Evolutionary conservation across 2,329 filamentous ascomycete genomes (phyloP).

Genomic region (Trichoderma sp.): DNA sequence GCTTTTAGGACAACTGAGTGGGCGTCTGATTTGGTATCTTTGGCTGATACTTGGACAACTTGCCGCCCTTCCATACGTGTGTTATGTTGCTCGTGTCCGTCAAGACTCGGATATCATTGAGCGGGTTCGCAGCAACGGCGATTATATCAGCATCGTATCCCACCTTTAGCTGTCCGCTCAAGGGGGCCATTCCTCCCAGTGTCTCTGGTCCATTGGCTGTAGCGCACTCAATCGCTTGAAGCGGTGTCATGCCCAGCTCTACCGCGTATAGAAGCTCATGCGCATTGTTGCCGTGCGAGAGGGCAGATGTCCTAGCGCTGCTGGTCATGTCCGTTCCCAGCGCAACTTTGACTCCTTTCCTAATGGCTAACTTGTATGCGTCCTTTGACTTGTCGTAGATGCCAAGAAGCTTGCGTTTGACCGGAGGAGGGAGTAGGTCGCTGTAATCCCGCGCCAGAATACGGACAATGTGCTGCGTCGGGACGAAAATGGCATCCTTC

Average conservation of each 20-base stretch:
- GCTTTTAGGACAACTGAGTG: neutral
- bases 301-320: conserved; percentile 28
- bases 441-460: conserved; percentile 30
- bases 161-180: conserved; percentile 43
- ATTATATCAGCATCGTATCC: conserved; percentile 49
- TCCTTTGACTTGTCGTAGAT: conserved; percentile 37
- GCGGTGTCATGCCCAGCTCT: conserved; percentile 45
- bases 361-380: conserved; percentile 39
- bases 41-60: conserved; percentile 39
- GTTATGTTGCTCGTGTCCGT: conserved; percentile 38
- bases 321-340: conserved; percentile 41
- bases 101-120: conserved; percentile 41
- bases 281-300: conserved; percentile 34
- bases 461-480: conserved; percentile 39
- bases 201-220: conserved; percentile 44
- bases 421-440: conserved; percentile 32
- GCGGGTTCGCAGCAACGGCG: conserved; percentile 41
- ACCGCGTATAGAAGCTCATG: conserved; percentile 47
- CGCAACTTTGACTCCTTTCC: conserved; percentile 37
- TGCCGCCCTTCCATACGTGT: conserved; percentile 44
- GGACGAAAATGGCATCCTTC: conserved; percentile 36
- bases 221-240: conserved; percentile 50
- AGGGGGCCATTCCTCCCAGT: conserved; percentile 42
- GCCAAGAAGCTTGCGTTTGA: conserved; percentile 21
- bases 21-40: neutral